These are phyloP conservation scores for Trichophyton mentagrophytes DNA, from an alignment of 2,329 filamentous ascomycete genomes.

Conservation along the genomic window DNA sequence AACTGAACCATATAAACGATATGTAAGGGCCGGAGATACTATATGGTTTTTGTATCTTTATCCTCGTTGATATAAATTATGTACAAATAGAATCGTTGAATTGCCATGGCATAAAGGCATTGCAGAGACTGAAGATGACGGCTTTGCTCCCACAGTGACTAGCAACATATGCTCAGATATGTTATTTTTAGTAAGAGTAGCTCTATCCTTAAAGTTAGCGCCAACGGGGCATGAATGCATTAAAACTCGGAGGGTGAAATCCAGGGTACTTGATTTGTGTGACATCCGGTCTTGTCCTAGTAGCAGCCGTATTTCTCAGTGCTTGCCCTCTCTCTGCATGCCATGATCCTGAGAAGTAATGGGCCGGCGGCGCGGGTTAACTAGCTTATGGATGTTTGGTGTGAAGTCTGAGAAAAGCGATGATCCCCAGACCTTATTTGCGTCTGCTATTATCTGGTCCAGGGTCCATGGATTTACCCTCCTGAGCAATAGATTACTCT, in stretches of 20 bases:
- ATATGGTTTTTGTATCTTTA: background rate
- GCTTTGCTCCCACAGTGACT: background rate
- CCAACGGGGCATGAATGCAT: background rate
- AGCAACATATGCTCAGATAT: background rate
- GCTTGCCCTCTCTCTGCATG: background rate
- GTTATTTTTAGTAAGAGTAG: background rate
- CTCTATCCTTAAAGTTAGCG: background rate
- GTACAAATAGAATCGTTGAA: background rate
- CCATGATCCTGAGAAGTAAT: background rate
- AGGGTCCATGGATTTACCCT: constrained; percentile 24
- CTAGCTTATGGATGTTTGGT: constrained; percentile 12
- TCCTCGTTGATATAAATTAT: background rate
- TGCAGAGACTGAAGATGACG: background rate
- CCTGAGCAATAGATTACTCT: constrained; percentile 26
- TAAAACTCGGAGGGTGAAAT: too few species aligned
- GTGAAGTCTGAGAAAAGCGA: constrained; percentile 20
- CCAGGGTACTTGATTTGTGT: too few species aligned
- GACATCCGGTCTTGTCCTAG: too few species aligned
- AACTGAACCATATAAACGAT: background rate
- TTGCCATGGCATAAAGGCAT: background rate
- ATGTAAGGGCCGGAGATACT: too few species aligned
- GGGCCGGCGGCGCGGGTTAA: constrained; percentile 10
- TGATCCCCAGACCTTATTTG: constrained; percentile 25
- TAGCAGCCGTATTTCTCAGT: too few species aligned
- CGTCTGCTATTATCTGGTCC: constrained; percentile 22